Conservation (phyloP, 2,329 filamentous ascomycete species). For the Calonectria hongkongensis region DNA sequence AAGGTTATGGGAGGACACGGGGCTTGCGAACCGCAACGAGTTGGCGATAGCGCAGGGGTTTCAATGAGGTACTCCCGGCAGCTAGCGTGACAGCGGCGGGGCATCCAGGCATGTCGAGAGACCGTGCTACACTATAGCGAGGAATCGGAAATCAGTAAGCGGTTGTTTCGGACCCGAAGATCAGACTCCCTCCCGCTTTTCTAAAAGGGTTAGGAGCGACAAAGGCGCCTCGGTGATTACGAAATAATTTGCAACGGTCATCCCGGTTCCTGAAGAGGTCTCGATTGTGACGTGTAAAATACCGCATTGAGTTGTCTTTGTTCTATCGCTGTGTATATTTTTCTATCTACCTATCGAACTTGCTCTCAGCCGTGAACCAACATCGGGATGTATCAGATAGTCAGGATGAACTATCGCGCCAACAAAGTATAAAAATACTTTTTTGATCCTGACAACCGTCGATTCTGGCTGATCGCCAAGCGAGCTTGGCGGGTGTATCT, state of each 20-base stretch:
- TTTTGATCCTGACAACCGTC: conserved; percentile 8
- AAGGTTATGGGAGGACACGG: background rate
- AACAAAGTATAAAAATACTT: conserved; percentile 13
- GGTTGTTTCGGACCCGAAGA: background rate
- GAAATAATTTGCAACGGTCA: conserved; percentile 15
- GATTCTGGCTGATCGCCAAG: background rate
- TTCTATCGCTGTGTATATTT: background rate
- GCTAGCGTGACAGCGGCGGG: background rate
- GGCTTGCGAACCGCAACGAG: background rate
- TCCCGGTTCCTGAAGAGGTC: background rate
- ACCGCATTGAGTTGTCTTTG: background rate
- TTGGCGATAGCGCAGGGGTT: background rate
- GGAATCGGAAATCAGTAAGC: background rate
- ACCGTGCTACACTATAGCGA: background rate
- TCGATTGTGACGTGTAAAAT: background rate
- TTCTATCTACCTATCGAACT: background rate
- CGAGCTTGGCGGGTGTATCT: conserved; percentile 3
- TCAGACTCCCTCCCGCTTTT: background rate
- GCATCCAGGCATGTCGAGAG: background rate
- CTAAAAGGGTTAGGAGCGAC: background rate
- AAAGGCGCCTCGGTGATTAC: background rate
- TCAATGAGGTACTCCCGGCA: background rate
- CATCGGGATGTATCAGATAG: background rate
- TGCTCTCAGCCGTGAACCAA: background rate
- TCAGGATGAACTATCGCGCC: background rate